These are phyloP conservation scores for Skeletonema menzelii DNA, from an alignment of 108 stramenopile species.

Conservation along the genomic window DNA sequence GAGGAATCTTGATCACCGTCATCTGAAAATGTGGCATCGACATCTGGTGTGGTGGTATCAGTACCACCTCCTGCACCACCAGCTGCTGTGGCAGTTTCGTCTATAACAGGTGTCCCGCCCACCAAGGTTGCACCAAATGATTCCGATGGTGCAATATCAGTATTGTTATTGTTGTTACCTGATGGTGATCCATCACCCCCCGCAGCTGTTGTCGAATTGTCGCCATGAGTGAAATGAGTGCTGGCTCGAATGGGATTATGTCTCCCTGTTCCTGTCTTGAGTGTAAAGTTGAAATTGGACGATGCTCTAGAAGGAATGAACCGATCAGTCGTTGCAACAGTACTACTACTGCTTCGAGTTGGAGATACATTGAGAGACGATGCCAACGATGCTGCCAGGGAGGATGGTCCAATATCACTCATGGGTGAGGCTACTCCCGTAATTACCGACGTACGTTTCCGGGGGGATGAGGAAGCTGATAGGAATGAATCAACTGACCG, in stretches of 20 bases:
- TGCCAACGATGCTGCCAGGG: neutral
- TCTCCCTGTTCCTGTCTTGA: constrained; percentile 5
- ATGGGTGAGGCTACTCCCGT: constrained; percentile 1
- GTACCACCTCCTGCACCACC: neutral
- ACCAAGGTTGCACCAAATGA: constrained; percentile 42
- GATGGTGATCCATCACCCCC: neutral
- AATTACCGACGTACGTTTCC: neutral
- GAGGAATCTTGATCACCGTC: neutral
- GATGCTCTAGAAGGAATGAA: constrained; percentile 82
- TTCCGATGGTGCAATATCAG: constrained; percentile 6
- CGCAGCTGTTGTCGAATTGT: neutral
- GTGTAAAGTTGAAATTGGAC: constrained; percentile 52
- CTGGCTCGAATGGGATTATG: neutral
- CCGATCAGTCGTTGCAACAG: constrained; percentile 51
- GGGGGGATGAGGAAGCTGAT: neutral
- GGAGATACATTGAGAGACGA: neutral
- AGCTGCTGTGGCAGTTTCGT: neutral
- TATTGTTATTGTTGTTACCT: neutral
- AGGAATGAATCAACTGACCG: neutral
- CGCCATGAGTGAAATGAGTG: neutral
- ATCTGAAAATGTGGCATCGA: neutral
- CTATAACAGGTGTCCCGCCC: constrained; percentile 17
- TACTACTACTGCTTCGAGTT: too few species aligned
- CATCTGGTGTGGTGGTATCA: constrained; percentile 9
- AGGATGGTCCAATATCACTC: neutral